These are phyloP conservation scores for Myxozyma neglecta DNA, from an alignment of 805 yeast genomes.

Conservation along the genomic window DNA sequence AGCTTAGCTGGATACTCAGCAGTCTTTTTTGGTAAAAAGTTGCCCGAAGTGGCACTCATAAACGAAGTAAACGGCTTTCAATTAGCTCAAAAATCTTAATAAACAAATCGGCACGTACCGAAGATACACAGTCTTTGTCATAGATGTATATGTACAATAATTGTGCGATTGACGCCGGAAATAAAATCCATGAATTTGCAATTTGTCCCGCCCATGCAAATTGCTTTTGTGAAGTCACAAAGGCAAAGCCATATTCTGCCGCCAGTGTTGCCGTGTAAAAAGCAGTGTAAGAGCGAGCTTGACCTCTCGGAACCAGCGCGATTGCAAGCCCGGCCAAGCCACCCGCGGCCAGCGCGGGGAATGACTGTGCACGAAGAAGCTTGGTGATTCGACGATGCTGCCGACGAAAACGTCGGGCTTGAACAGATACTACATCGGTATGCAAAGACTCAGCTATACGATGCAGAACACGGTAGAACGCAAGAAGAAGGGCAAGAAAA, in stretches of 20 bases:
- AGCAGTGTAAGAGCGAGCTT: conserved; percentile 36
- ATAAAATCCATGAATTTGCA: conserved; percentile 45
- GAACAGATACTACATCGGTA: conserved; percentile 1
- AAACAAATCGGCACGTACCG: conserved; percentile 4
- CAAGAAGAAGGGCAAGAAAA: conserved; percentile 2
- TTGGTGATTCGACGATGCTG: conserved; percentile 19
- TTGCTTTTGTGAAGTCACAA: conserved; percentile 40
- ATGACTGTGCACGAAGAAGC: conserved; percentile 16
- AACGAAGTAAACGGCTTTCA: conserved; percentile 34
- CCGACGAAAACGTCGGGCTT: conserved; percentile 26
- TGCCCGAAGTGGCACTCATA: conserved; percentile 37
- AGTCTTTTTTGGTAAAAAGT: conserved; percentile 39
- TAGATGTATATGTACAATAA: conserved; percentile 41
- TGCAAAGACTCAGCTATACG: conserved; percentile 11
- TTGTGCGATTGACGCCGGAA: conserved; percentile 45
- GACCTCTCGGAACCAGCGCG: conserved; percentile 36
- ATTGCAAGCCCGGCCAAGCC: conserved; percentile 35
- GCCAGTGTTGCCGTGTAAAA: conserved; percentile 40
- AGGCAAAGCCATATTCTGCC: conserved; percentile 41
- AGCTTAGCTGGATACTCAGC: conserved; percentile 35
- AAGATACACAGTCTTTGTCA: conserved; percentile 42
- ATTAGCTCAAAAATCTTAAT: neutral
- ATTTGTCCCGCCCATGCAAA: conserved; percentile 40
- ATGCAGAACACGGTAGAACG: conserved; percentile 16
- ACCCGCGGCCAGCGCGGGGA: conserved; percentile 32